Evolutionary conservation across 108 stramenopile genomes (phyloP).

Genomic region (Ochromonas danica): DNA sequence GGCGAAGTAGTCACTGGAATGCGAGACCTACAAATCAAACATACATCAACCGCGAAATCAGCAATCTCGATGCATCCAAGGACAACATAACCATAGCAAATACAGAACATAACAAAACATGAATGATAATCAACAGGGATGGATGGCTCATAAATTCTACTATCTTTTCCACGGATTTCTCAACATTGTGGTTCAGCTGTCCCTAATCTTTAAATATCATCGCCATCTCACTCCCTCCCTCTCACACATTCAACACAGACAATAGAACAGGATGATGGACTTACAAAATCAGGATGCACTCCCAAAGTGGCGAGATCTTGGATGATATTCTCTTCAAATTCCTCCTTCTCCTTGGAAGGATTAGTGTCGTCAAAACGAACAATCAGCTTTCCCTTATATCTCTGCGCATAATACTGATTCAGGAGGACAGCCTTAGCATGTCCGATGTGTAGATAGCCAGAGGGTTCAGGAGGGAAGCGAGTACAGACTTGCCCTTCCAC

Average conservation of each 20-base stretch:
- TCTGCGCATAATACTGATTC: constrained; percentile 94
- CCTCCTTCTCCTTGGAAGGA: constrained; percentile 97
- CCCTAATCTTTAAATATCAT: background rate
- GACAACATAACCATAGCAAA: background rate
- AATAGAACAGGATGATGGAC: background rate
- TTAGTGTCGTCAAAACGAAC: constrained; percentile 97
- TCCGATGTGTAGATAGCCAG: constrained; percentile 97
- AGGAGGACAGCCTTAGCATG: constrained; percentile 92
- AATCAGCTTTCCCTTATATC: constrained; percentile 86
- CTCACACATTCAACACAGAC: background rate
- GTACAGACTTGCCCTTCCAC: constrained; percentile 77
- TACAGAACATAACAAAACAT: background rate
- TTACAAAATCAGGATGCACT: constrained; percentile 78
- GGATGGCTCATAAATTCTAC: background rate
- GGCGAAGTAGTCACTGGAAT: constrained; percentile 90
- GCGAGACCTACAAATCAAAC: constrained; percentile 56
- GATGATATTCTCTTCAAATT: constrained; percentile 80
- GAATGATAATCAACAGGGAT: background rate
- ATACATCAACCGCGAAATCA: too few species aligned
- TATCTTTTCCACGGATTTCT: background rate
- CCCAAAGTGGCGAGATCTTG: constrained; percentile 66
- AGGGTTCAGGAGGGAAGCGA: constrained; percentile 97
- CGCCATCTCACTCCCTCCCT: background rate
- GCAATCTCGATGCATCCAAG: background rate
- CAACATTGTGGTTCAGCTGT: background rate